Conservation (phyloP, 2,329 filamentous ascomycete genomes). For the Teratosphaeria pseudoeucalypti region DNA sequence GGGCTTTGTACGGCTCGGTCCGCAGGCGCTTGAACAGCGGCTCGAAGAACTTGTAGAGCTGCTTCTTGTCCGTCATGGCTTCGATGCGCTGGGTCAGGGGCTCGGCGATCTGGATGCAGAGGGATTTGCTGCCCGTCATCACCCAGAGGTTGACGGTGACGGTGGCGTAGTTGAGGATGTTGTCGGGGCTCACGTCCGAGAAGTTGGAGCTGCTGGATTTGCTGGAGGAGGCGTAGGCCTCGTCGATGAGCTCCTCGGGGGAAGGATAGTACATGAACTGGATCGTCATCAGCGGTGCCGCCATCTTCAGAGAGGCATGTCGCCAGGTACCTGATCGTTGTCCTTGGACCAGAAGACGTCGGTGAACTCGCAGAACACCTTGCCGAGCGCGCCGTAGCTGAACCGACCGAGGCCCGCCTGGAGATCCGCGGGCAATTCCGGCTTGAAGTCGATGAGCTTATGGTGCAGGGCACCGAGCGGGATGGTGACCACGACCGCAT, state of each 20-base stretch:
- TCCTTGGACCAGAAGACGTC: constrained; percentile 38
- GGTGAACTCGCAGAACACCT: constrained; percentile 35
- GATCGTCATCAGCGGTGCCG: neutral
- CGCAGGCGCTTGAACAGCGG: constrained; percentile 35
- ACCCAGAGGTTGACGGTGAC: constrained; percentile 37
- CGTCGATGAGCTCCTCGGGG: constrained; percentile 19
- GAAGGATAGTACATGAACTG: constrained; percentile 34
- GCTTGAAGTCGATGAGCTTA: constrained; percentile 31
- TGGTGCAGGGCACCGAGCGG: constrained; percentile 32
- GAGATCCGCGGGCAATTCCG: constrained; percentile 28
- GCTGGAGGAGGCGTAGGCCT: constrained; percentile 16
- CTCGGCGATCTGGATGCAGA: constrained; percentile 35
- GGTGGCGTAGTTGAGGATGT: constrained; percentile 34
- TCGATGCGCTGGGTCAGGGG: constrained; percentile 36
- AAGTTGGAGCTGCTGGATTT: constrained; percentile 21
- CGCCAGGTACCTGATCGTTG: constrained; percentile 27
- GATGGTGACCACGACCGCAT: constrained; percentile 31
- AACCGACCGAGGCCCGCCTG: constrained; percentile 28
- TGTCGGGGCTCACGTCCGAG: constrained; percentile 13
- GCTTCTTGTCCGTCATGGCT: constrained; percentile 29
- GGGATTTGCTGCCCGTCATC: constrained; percentile 33
- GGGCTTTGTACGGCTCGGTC: constrained; percentile 34
- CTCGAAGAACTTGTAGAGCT: constrained; percentile 34
- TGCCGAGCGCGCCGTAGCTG: constrained; percentile 34
- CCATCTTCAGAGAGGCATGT: neutral